Evolutionary conservation across 352 stramenopile species (phyloP), one percentile per base, ranked within the genome.

Genomic region (Paralagenidium karlingii): DNA sequence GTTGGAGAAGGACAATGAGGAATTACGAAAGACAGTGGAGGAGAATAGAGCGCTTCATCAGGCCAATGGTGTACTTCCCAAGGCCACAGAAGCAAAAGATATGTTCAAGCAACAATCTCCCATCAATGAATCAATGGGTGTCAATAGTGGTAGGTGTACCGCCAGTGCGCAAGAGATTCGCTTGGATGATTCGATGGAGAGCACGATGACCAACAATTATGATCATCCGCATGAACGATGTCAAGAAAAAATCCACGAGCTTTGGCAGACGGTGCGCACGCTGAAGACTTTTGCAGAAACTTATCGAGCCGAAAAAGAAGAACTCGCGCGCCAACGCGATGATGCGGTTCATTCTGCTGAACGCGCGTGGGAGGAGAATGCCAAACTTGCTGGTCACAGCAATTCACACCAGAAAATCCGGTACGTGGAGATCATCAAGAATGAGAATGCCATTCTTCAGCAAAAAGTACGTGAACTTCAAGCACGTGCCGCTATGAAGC

Each of bases 351-450:
- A 43, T 11, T 78, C 69, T 0, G 67, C 65, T 1, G 56, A 83
- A 26, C 55, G 51, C 20, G 74, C 69, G 28, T 73, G 71, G 59
- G 45, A 57, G 11, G 47, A 78, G 27, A 87, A 80, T 40, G 51
- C 62, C 1, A 65, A 60, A 38, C 49, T 87, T 0, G 68, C 61
- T 0, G 56, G 74, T 10, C 80, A 73, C 33, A 61, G 52, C 48
- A 84, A 87, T 45, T 58, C 60, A 4, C 66, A 82, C 41, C 63
- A 77, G 46, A 70, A 71, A 39, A 87, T 84, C 52, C 69, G 71
- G 54, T 87, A 87, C 43, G 26, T 83, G 16, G 53, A 83, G 49
- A 45, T 67, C 19, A 34, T 87, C 13, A 87, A 87, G 44, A 60
- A 66, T 22, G 74, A 87, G 34, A 87, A 87, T 29, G 40, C 51